Conservation (phyloP, 768 basidiomycete species). For the Collybia sordida region DNA sequence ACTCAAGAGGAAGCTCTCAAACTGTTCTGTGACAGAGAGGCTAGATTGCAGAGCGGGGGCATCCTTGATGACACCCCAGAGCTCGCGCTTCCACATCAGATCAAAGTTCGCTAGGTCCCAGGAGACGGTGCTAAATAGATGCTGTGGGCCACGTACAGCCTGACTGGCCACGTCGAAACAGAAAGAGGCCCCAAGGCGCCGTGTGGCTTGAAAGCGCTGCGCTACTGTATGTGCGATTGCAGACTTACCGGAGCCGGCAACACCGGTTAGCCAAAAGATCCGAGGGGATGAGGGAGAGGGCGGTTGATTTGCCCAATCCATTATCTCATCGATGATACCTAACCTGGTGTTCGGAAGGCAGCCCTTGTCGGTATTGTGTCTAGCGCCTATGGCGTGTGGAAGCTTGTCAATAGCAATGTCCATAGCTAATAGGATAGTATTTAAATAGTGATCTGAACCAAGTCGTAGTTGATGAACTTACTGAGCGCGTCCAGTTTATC, state of each 20-base stretch:
- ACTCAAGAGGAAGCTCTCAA: background rate
- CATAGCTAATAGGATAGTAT: background rate
- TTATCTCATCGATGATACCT: background rate
- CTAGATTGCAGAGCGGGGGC: background rate
- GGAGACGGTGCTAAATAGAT: background rate
- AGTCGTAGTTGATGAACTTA: background rate
- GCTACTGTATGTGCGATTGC: background rate
- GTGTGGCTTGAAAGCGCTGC: background rate
- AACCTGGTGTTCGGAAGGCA: background rate
- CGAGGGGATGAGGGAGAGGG: background rate
- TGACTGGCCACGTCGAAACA: background rate
- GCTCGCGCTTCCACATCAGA: background rate
- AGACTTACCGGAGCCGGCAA: background rate
- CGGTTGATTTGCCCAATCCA: background rate
- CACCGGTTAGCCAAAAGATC: background rate
- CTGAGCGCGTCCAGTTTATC: background rate
- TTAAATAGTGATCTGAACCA: background rate
- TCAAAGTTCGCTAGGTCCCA: background rate
- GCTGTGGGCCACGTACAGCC: background rate
- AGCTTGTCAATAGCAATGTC: background rate
- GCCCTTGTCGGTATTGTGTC: background rate
- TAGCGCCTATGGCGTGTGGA: background rate
- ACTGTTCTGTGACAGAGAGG: background rate
- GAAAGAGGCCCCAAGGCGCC: background rate
- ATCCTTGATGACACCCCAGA: background rate